Evolutionary conservation across 805 yeast genomes (phyloP).

Genomic region (Millerozyma acaciae): DNA sequence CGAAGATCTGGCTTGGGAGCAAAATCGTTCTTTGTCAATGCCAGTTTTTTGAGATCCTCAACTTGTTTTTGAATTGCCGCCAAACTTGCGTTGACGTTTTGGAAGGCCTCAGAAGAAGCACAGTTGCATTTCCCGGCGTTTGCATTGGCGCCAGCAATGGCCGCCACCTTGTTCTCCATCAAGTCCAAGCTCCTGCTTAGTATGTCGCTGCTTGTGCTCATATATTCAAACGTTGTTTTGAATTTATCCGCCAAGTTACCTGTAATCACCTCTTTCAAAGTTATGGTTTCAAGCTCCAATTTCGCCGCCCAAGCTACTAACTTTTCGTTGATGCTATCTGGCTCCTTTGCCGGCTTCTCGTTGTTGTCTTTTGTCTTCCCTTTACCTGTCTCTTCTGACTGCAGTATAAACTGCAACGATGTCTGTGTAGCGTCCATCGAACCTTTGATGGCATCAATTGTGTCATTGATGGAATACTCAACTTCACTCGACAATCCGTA

Average conservation of each 20-base stretch:
- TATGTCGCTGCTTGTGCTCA: background rate
- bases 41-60: background rate
- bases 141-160: background rate
- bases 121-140: background rate
- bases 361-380: background rate
- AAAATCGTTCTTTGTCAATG: background rate
- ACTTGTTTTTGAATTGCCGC: background rate
- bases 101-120: background rate
- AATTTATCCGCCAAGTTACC: constrained; percentile 6
- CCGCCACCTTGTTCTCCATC: background rate
- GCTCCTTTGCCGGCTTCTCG: background rate
- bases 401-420: constrained; percentile 1
- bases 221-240: background rate
- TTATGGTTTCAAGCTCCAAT: constrained; percentile 26
- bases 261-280: constrained; percentile 17
- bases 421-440: constrained; percentile 1
- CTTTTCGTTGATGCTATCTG: constrained; percentile 2
- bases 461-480: background rate
- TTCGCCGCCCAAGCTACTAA: constrained; percentile 27
- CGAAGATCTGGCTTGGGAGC: background rate
- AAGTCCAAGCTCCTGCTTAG: background rate
- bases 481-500: constrained; percentile 4
- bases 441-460: background rate
- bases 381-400: background rate
- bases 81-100: background rate